phyloP scores from a whole-genome alignment of 2,329 filamentous ascomycete genomes.

The Pseudopyricularia cyperi region DNA sequence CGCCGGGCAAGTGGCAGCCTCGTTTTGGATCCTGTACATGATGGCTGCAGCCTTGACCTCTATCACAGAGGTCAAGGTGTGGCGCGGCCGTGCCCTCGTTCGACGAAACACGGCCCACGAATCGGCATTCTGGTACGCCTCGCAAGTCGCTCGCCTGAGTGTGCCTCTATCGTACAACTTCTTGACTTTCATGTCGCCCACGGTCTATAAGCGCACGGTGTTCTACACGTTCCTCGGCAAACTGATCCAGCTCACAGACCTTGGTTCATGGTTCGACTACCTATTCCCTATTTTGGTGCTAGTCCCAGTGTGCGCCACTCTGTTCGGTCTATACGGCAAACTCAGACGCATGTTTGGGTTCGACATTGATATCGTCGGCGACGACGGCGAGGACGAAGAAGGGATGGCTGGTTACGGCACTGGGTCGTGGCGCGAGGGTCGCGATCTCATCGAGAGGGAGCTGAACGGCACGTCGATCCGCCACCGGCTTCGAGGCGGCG shows the following conservation, averaged over 20 bases:
- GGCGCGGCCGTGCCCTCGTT: constrained; percentile 86
- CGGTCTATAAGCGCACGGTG: constrained; percentile 61
- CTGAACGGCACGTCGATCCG: constrained; percentile 50
- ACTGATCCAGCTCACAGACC: constrained; percentile 68
- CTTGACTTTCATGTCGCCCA: constrained; percentile 68
- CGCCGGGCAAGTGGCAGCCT: constrained; percentile 71
- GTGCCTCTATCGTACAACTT: constrained; percentile 96
- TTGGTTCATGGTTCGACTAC: constrained; percentile 75
- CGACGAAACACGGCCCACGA: constrained; percentile 84
- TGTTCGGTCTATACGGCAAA: constrained; percentile 82
- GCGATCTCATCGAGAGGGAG: constrained; percentile 81
- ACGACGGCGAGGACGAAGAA: constrained; percentile 51
- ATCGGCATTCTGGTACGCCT: constrained; percentile 89
- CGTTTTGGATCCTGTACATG: constrained; percentile 93
- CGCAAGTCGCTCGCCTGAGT: constrained; percentile 82
- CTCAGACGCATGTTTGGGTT: constrained; percentile 69
- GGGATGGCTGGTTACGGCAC: constrained; percentile 55
- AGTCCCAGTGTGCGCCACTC: constrained; percentile 68
- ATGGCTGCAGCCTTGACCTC: constrained; percentile 76
- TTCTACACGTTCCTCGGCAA: constrained; percentile 82
- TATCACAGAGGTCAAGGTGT: constrained; percentile 90
- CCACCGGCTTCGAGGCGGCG: constrained; percentile 27
- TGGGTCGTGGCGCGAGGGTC: constrained; percentile 82
- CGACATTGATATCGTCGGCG: constrained; percentile 59
- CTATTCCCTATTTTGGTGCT: constrained; percentile 84